Conservation (phyloP, 2,329 filamentous ascomycete species). For the Didymella pomorum region DNA sequence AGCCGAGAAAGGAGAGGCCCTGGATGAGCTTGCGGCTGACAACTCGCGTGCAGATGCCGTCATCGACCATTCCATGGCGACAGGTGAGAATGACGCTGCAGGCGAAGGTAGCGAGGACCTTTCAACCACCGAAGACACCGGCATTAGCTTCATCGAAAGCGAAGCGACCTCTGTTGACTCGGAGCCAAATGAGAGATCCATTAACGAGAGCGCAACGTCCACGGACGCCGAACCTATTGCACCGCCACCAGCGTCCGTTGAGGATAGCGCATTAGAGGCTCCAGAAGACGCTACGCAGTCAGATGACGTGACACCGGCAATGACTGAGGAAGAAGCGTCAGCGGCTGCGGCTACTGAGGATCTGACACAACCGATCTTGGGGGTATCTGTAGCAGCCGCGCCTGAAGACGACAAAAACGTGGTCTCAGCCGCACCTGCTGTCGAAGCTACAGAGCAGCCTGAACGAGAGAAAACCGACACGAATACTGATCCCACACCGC, state of each 20-base stretch:
- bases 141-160: constrained; percentile 4
- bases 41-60: neutral
- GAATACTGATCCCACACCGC: neutral
- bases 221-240: neutral
- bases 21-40: neutral
- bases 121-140: constrained; percentile 4
- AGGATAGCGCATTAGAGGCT: neutral
- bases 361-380: neutral
- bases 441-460: neutral
- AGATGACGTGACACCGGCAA: neutral
- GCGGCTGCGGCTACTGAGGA: neutral
- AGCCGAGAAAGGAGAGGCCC: neutral
- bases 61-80: neutral
- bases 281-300: neutral
- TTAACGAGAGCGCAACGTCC: neutral
- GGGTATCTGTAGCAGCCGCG: neutral
- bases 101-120: constrained; percentile 6
- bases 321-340: neutral
- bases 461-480: neutral
- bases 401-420: neutral
- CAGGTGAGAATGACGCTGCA: neutral
- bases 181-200: neutral
- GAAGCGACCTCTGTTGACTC: constrained; percentile 4
- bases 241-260: neutral
- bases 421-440: neutral